These are phyloP conservation scores for Talaromyces piceae DNA, from an alignment of 2,329 filamentous ascomycete genomes.

Conservation along the genomic window DNA sequence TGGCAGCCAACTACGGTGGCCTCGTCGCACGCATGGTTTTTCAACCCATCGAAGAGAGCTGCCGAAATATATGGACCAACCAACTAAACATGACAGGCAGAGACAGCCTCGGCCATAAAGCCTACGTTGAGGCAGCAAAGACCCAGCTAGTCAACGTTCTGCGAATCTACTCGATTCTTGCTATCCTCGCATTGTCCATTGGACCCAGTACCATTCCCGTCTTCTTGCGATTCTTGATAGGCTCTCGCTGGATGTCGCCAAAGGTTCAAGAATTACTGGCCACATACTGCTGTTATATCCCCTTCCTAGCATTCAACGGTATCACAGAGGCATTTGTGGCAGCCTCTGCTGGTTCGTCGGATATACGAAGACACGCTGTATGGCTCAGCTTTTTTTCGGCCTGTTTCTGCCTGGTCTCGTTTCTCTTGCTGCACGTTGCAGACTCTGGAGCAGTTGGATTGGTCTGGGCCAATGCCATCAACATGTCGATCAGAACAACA, in stretches of 20 bases:
- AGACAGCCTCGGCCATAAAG: conserved; percentile 8
- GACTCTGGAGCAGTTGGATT: conserved; percentile 69
- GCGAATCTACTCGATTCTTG: conserved; percentile 66
- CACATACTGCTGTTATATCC: conserved; percentile 86
- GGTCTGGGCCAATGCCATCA: conserved; percentile 79
- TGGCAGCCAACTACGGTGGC: conserved; percentile 91
- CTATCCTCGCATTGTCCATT: conserved; percentile 58
- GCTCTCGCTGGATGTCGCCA: conserved; percentile 64
- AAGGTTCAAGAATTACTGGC: conserved; percentile 68
- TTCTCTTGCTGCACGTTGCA: conserved; percentile 62
- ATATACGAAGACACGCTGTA: conserved; percentile 68
- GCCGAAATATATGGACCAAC: conserved; percentile 79
- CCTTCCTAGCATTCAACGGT: conserved; percentile 84
- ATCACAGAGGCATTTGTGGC: conserved; percentile 89
- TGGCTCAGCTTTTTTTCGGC: conserved; percentile 81
- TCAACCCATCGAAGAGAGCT: conserved; percentile 91
- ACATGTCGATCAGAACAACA: conserved; percentile 75
- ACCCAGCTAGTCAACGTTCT: conserved; percentile 47
- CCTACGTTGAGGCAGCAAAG: conserved; percentile 22
- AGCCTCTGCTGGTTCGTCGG: conserved; percentile 66
- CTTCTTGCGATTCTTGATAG: conserved; percentile 67
- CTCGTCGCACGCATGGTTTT: conserved; percentile 82
- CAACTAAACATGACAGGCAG: conserved; percentile 49
- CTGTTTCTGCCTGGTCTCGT: conserved; percentile 68
- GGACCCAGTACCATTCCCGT: conserved; percentile 70